These are phyloP conservation scores for Gossypium australe DNA, from an alignment of 345 rosid genomes.

Conservation along the genomic window DNA sequence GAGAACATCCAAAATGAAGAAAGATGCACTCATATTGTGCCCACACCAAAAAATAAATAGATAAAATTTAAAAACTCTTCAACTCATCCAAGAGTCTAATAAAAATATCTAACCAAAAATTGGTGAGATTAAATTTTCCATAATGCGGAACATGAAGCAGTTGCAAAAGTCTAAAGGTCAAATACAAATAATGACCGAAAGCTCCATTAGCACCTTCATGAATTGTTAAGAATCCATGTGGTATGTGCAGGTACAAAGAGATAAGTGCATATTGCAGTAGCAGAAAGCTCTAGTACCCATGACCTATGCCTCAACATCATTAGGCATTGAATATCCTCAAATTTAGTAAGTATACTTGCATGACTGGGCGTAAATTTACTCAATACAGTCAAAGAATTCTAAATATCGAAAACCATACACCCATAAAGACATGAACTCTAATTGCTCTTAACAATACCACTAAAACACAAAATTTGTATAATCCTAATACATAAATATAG, in stretches of 20 bases:
- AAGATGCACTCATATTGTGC: not conserved
- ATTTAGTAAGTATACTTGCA: not conserved
- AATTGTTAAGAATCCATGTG: not conserved
- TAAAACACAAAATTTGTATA: not conserved
- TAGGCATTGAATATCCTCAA: not conserved
- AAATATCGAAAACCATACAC: not conserved
- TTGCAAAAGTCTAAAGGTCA: not conserved
- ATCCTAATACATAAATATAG: not conserved
- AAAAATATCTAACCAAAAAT: not conserved
- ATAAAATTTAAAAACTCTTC: not conserved
- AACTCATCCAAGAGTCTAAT: not conserved
- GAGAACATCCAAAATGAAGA: slow-evolving; percentile 5
- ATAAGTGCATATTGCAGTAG: not conserved
- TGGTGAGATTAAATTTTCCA: not conserved
- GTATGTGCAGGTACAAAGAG: not conserved
- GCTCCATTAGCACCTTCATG: not conserved
- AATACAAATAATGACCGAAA: not conserved
- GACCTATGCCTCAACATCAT: slow-evolving; percentile 1
- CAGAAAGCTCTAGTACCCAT: not conserved
- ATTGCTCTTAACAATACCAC: not conserved
- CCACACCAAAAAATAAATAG: not conserved
- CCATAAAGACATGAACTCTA: not conserved
- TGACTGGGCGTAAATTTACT: not conserved
- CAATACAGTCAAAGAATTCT: not conserved
- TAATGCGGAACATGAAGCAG: not conserved